A percentile compares a stretch with the other conserved stretches of the same genome.
These are phyloP conservation scores for Abelmoschus esculentus DNA, from an alignment of 345 rosid genomes.

Conservation along the genomic window DNA sequence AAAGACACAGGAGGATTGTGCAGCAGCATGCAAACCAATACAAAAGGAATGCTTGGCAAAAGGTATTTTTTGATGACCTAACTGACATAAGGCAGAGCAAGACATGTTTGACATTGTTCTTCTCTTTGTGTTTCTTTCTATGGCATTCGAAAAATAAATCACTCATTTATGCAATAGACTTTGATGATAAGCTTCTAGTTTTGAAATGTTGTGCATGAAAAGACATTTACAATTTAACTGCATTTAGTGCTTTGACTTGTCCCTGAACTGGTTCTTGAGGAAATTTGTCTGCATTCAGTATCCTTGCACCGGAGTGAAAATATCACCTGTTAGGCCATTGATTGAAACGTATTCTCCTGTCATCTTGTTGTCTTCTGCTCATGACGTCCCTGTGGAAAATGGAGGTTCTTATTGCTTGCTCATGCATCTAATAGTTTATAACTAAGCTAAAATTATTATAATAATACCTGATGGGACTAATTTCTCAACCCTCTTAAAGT, in stretches of 20 bases:
- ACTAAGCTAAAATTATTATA: too few species aligned
- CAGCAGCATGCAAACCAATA: constrained; percentile 98
- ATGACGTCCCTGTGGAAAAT: too few species aligned
- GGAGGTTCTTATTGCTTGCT: too few species aligned
- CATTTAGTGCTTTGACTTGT: background rate
- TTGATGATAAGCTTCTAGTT: constrained; percentile 1
- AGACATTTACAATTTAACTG: background rate
- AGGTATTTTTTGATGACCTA: constrained; percentile 36
- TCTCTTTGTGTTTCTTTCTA: background rate
- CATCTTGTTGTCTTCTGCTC: too few species aligned
- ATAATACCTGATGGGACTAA: too few species aligned
- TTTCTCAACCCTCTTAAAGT: too few species aligned
- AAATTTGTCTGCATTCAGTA: too few species aligned
- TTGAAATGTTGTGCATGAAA: background rate
- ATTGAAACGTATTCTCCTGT: too few species aligned
- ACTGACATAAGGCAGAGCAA: background rate
- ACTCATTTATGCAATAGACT: background rate
- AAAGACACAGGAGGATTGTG: constrained; percentile 88
- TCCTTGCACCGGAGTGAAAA: too few species aligned
- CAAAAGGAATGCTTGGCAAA: constrained; percentile 88
- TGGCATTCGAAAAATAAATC: background rate
- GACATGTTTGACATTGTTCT: background rate
- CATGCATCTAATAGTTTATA: too few species aligned
- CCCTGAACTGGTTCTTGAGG: background rate
- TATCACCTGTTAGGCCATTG: too few species aligned